Percentiles rank a stretch among this genome's conserved stretches.
These are phyloP conservation scores for Auriculariales sp. DNA, from an alignment of 768 basidiomycete species.

Conservation along the genomic window DNA sequence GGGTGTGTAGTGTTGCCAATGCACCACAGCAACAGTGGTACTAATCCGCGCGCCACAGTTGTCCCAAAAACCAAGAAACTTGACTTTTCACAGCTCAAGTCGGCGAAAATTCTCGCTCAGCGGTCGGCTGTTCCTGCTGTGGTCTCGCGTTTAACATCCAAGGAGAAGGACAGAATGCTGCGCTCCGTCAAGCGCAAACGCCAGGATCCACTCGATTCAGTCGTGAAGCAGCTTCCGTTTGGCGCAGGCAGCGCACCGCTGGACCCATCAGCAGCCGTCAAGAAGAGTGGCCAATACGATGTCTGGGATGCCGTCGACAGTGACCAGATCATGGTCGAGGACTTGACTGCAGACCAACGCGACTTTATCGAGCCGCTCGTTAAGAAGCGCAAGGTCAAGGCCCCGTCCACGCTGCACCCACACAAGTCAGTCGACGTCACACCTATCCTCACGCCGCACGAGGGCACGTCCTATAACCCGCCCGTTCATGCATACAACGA, in stretches of 20 bases:
- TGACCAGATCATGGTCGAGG: conserved; percentile 42
- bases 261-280: conserved; percentile 11
- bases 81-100: conserved; percentile 40
- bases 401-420: conserved; percentile 31
- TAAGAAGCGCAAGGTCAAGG: conserved; percentile 37
- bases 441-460: conserved; percentile 58
- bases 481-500: conserved; percentile 55
- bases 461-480: conserved; percentile 85
- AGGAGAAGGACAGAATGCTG: conserved; percentile 40
- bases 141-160: conserved; percentile 33
- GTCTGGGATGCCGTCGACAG: conserved; percentile 48
- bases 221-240: conserved; percentile 12
- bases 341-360: conserved; percentile 21
- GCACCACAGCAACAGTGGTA: neutral
- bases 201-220: conserved; percentile 36
- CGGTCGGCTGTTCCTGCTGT: conserved; percentile 84
- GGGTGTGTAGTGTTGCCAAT: conserved; percentile 25
- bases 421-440: conserved; percentile 43
- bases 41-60: conserved; percentile 24
- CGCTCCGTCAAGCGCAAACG: conserved; percentile 61
- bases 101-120: conserved; percentile 66
- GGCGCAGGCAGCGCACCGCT: conserved; percentile 22
- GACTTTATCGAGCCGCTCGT: conserved; percentile 13
- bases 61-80: conserved; percentile 30
- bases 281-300: conserved; percentile 14